Evolutionary conservation across 352 stramenopile genomes (phyloP).

Genomic region (Pythium folliculosum): DNA sequence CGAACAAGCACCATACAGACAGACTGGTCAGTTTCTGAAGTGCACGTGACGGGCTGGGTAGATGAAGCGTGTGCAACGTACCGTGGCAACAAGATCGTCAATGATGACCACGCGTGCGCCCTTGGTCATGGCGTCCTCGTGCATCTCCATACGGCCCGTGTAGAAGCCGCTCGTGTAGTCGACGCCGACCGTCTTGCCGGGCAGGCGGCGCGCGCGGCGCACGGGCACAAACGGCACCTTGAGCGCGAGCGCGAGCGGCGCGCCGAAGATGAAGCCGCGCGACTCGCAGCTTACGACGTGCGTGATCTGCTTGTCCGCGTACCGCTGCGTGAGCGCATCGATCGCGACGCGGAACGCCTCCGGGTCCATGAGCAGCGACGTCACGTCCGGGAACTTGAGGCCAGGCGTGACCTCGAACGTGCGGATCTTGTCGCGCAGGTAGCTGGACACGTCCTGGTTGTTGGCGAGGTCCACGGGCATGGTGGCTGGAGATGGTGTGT

Average conservation of each 20-base stretch:
- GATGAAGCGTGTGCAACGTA: slow-evolving; percentile 14
- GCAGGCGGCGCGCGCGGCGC: slow-evolving; percentile 59
- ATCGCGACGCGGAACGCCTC: slow-evolving; percentile 74
- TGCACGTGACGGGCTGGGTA: neutral
- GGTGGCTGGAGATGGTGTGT: neutral
- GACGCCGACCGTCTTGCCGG: slow-evolving; percentile 72
- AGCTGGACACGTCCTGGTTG: slow-evolving; percentile 52
- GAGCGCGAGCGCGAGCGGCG: slow-evolving; percentile 69
- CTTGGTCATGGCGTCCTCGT: slow-evolving; percentile 74
- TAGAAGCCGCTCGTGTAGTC: slow-evolving; percentile 82
- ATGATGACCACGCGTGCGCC: slow-evolving; percentile 77
- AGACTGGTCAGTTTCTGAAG: neutral
- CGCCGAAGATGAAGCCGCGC: slow-evolving; percentile 81
- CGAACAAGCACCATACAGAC: neutral
- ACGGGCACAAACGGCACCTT: slow-evolving; percentile 72
- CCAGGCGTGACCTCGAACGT: slow-evolving; percentile 62
- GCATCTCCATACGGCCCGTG: slow-evolving; percentile 75
- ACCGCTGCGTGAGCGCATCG: slow-evolving; percentile 66
- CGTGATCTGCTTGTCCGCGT: slow-evolving; percentile 58
- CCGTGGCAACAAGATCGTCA: slow-evolving; percentile 79
- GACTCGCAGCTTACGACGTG: slow-evolving; percentile 84
- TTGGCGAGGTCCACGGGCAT: slow-evolving; percentile 44
- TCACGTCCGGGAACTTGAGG: slow-evolving; percentile 71
- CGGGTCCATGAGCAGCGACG: slow-evolving; percentile 69
- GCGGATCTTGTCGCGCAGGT: slow-evolving; percentile 71